phyloP scores from a whole-genome alignment of 129 eudicot genomes.

The Deinandra increscens region DNA sequence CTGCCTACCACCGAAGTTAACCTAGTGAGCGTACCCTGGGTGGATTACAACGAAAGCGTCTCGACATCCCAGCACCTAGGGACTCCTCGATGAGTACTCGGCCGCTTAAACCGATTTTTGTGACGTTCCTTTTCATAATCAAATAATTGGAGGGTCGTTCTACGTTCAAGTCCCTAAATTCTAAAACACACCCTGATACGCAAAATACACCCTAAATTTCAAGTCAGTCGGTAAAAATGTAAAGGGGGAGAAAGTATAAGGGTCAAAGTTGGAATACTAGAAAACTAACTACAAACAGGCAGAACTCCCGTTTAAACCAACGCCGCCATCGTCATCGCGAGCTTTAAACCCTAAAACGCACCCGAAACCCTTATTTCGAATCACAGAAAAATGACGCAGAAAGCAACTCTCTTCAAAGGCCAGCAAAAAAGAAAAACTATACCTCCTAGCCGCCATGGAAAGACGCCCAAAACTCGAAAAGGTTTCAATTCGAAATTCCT shows the following conservation, averaged over 20 bases:
- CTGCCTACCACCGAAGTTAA: too few relatives aligned
- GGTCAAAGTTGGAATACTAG: constrained; percentile 1
- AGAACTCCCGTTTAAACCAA: not conserved
- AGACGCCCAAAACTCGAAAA: constrained; percentile 57
- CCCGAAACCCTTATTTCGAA: constrained; percentile 24
- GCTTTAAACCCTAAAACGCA: constrained; percentile 23
- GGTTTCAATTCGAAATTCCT: constrained; percentile 29
- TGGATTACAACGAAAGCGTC: too few relatives aligned
- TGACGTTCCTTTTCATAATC: too few relatives aligned
- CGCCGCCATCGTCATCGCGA: not conserved
- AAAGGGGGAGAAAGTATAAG: not conserved
- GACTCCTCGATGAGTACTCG: too few relatives aligned
- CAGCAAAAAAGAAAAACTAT: constrained; percentile 64
- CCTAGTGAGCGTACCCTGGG: too few relatives aligned
- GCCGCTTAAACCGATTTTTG: too few relatives aligned
- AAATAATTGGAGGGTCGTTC: too few relatives aligned
- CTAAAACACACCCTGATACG: too few relatives aligned
- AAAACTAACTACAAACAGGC: not conserved
- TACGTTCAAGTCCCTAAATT: too few relatives aligned
- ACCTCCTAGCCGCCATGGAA: constrained; percentile 90
- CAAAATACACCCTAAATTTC: too few relatives aligned
- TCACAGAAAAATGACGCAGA: constrained; percentile 63
- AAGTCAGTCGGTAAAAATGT: too few relatives aligned
- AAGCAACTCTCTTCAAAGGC: constrained; percentile 68
- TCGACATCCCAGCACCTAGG: too few relatives aligned